Evolutionary conservation across 2,329 filamentous ascomycete genomes (phyloP).

Genomic region (Harringtonia aguacate): DNA sequence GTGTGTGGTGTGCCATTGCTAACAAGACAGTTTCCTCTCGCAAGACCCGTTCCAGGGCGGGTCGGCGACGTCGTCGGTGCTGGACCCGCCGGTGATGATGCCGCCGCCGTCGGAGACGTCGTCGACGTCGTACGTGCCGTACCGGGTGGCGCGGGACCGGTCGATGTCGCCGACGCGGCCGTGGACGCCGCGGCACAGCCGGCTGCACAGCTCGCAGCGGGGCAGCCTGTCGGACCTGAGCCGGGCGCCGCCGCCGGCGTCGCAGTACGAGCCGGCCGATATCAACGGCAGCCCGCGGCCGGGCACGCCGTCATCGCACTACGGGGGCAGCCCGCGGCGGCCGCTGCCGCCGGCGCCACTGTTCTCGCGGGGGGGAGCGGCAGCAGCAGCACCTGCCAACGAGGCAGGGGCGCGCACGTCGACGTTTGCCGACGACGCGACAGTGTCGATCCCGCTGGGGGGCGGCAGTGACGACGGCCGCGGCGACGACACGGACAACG

Average conservation of each 20-base stretch:
- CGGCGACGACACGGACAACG: conserved; percentile 55
- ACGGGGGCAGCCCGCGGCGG: conserved; percentile 76
- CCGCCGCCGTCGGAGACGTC: conserved; percentile 43
- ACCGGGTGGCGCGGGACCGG: conserved; percentile 23
- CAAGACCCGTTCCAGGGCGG: conserved; percentile 12
- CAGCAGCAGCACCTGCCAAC: too few species aligned
- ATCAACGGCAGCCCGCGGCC: conserved; percentile 84
- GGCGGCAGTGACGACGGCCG: conserved; percentile 35
- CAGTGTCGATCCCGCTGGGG: conserved; percentile 58
- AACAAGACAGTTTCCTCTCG: conserved; percentile 6
- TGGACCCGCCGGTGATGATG: conserved; percentile 46
- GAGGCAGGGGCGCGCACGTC: conserved; percentile 33
- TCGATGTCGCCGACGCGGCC: conserved; percentile 41
- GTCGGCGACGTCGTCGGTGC: conserved; percentile 39
- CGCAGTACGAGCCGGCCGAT: conserved; percentile 76
- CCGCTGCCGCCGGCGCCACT: conserved; percentile 83
- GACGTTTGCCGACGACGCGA: conserved; percentile 54
- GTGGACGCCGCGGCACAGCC: conserved; percentile 42
- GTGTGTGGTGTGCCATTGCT: neutral
- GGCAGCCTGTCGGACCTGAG: conserved; percentile 41
- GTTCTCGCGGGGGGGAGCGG: conserved; percentile 43
- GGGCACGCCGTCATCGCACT: conserved; percentile 80
- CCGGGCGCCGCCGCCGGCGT: conserved; percentile 45
- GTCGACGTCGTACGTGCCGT: conserved; percentile 50
- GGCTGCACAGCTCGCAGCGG: conserved; percentile 10